A percentile compares a stretch with the other conserved stretches of the same genome.
phyloP scores from a whole-genome alignment of 2,329 filamentous ascomycete genomes.

The Trichophaea hybrida region DNA sequence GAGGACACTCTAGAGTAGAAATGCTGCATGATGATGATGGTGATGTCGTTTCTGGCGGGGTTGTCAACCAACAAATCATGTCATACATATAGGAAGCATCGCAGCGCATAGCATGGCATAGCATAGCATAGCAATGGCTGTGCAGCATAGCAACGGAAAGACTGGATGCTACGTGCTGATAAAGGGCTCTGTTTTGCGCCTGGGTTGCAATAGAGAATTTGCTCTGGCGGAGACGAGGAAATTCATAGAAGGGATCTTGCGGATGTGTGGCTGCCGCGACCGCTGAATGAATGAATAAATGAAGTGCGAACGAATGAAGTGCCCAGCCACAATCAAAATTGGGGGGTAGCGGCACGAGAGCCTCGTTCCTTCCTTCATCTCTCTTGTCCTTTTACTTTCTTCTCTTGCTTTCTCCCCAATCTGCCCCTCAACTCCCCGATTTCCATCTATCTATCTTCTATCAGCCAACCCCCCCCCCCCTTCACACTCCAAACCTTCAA shows the following conservation, averaged over 20 bases:
- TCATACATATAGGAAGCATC: neutral
- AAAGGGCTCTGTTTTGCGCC: neutral
- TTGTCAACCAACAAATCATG: neutral
- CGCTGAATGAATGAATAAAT: too few species aligned
- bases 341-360: too few species aligned
- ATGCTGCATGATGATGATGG: neutral
- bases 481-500: slow-evolving; percentile 7
- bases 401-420: slow-evolving; percentile 19
- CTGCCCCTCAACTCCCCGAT: slow-evolving; percentile 12
- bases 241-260: neutral
- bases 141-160: neutral
- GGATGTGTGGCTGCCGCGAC: neutral
- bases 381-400: neutral
- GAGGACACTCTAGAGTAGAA: too few species aligned
- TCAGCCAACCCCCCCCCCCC: slow-evolving; percentile 15
- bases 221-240: neutral
- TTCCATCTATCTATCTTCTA: slow-evolving; percentile 9
- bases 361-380: neutral
- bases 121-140: neutral
- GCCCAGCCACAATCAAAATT: too few species aligned
- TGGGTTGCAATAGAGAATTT: neutral
- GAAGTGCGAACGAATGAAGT: too few species aligned
- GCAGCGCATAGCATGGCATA: neutral
- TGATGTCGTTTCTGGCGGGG: neutral
- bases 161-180: neutral